Evolutionary conservation across 331 rosid species (phyloP), one percentile per base, ranked within the genome.

Genomic region (Quercus tomentella): DNA sequence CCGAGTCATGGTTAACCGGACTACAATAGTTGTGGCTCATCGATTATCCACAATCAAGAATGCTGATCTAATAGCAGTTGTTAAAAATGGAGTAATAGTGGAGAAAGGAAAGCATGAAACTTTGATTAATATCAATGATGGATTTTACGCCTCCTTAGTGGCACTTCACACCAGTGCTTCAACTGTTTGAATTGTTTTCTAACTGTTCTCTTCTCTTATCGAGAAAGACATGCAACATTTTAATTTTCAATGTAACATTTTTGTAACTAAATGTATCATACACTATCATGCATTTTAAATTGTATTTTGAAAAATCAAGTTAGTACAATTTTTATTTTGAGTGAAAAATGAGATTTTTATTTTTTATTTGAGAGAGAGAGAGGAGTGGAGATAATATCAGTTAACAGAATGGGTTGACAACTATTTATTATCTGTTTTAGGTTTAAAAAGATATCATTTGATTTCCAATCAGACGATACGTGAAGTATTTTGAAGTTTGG

Each of bases 21-120:
- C 98, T 25, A 89, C 98, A 0, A 86, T 91, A 66, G 95, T 93
- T 23, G 95, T 93, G 58, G 98, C 98, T 16, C 98, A 93, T 80
- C 88, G 97, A 25, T 75, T 93, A 2, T 91, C 98, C 17, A 93
- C 98, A 10, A 93, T 93, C 63, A 93, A 88, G 83, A 90, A 91
- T 33, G 98, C 95, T 0, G 98, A 93, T 76, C 79, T 87, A 31
- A 91, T 93, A 60, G 97, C 98, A 1, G 97, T 93, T 58, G 97
- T 91, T 10, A 93, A 93, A 62, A 93, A 90, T 69, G 98, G 98
- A 23, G 87, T 91, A 20, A 91, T 93, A 25, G 98, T 91, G 7
- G 97, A 93, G 82, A 91, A 91, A 78, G 98, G 98, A 18, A 87
- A 78, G 79, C 98, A 93, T 26, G 97, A 93, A 31, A 87, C 80